Evolutionary conservation across 2,329 filamentous ascomycete genomes (phyloP).

Genomic region (Aspergillus sp.): DNA sequence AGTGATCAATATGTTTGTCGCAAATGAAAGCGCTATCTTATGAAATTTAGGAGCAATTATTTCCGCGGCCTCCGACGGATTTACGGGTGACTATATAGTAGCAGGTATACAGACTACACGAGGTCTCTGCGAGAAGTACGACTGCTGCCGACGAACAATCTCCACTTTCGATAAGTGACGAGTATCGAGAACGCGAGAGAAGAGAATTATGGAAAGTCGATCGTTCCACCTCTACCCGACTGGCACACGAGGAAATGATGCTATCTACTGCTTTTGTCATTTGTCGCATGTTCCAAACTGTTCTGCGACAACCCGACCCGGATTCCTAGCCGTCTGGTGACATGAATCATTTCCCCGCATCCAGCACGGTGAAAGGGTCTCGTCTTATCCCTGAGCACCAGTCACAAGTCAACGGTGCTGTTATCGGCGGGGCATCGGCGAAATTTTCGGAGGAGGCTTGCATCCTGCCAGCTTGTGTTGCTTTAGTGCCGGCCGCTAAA

Average conservation of each 20-base stretch:
- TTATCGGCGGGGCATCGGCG: constrained; percentile 28
- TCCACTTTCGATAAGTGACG: not conserved
- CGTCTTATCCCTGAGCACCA: not conserved
- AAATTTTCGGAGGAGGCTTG: constrained; percentile 27
- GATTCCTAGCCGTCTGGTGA: not conserved
- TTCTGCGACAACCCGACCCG: not conserved
- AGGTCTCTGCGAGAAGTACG: not conserved
- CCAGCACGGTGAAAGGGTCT: constrained; percentile 1
- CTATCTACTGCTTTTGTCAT: not conserved
- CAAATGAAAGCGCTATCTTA: not conserved
- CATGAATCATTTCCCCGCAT: not conserved
- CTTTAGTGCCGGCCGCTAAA: not conserved
- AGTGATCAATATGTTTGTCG: not conserved
- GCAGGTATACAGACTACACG: not conserved
- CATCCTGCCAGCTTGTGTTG: not conserved
- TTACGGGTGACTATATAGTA: not conserved
- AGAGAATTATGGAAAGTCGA: not conserved
- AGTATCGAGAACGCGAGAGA: not conserved
- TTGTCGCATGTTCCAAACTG: not conserved
- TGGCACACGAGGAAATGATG: not conserved
- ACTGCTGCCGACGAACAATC: not conserved
- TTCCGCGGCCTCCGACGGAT: not conserved
- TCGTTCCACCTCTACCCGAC: not conserved
- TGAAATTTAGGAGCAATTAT: not conserved
- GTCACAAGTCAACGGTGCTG: constrained; percentile 9